Percentiles rank a stretch among this genome's conserved stretches.
Conservation (phyloP, 75 land plant genomes). For the Pinus taeda region DNA sequence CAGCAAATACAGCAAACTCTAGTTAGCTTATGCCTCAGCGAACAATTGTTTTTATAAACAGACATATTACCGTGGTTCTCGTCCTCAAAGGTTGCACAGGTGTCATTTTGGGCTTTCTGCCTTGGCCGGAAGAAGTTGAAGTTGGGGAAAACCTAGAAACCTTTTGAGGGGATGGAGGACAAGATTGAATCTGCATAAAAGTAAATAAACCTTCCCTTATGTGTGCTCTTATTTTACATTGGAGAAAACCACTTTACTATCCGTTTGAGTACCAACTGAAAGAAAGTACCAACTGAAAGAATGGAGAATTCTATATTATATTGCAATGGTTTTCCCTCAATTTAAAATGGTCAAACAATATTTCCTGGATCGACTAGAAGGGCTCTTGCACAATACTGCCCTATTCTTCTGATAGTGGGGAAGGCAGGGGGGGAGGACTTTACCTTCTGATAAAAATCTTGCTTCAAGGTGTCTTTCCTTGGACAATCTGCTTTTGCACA, state of each 20-base stretch:
- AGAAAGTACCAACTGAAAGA: no score
- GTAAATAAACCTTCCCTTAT: conserved; percentile 14
- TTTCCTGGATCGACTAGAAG: no score
- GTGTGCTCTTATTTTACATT: neutral
- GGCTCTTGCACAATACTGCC: neutral
- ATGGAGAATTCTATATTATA: no score
- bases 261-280: neutral
- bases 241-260: neutral
- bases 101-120: conserved; percentile 9
- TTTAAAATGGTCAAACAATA: no score
- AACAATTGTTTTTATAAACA: neutral
- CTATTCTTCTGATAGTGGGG: neutral
- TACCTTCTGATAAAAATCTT: conserved; percentile 5
- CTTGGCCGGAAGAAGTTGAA: conserved; percentile 3
- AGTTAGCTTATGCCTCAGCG: neutral
- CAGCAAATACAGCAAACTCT: neutral
- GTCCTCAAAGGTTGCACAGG: conserved; percentile 20
- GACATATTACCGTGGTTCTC: conserved; percentile 17
- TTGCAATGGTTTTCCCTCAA: neutral
- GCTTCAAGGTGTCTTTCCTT: neutral
- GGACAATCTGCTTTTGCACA: neutral
- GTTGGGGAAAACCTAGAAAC: conserved; percentile 28
- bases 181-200: conserved; percentile 26
- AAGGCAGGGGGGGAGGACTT: neutral
- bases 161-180: conserved; percentile 63